Conservation (phyloP, 2,329 filamentous ascomycete species). For the Fusarium sp. region DNA sequence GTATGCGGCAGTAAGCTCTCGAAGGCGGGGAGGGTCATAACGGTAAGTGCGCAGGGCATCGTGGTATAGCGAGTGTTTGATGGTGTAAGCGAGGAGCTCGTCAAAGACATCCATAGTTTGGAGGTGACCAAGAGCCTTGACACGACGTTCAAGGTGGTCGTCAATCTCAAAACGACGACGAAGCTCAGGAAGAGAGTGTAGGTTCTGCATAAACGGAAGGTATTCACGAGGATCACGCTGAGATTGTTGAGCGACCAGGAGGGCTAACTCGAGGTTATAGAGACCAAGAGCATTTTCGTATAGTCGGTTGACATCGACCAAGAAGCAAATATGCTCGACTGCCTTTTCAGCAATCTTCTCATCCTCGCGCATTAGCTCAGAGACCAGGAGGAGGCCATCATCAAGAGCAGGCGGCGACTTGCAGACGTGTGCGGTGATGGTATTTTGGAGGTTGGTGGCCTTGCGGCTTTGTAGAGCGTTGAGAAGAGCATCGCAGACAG, state of each 20-base stretch:
- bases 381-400: slow-evolving; percentile 83
- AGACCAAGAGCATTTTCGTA: slow-evolving; percentile 92
- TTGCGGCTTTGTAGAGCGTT: slow-evolving; percentile 73
- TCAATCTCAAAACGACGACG: slow-evolving; percentile 88
- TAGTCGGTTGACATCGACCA: slow-evolving; percentile 91
- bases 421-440: slow-evolving; percentile 94
- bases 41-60: slow-evolving; percentile 84
- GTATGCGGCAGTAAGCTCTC: slow-evolving; percentile 80
- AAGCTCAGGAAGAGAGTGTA: slow-evolving; percentile 79
- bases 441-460: slow-evolving; percentile 82
- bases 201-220: slow-evolving; percentile 89
- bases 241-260: slow-evolving; percentile 93
- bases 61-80: slow-evolving; percentile 84
- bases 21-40: slow-evolving; percentile 78
- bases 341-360: slow-evolving; percentile 84
- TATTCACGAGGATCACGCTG: slow-evolving; percentile 97
- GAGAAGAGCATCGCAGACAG: slow-evolving; percentile 88
- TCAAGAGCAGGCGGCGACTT: slow-evolving; percentile 92
- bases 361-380: slow-evolving; percentile 77
- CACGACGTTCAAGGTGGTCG: slow-evolving; percentile 81
- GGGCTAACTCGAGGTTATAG: slow-evolving; percentile 89
- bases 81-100: slow-evolving; percentile 81
- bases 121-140: slow-evolving; percentile 83
- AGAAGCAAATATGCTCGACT: slow-evolving; percentile 96
- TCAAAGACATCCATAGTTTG: slow-evolving; percentile 80